Base-by-base conservation (phyloP, 2,329 filamentous ascomycete genomes). In the Bretziella fagacearum region DNA sequence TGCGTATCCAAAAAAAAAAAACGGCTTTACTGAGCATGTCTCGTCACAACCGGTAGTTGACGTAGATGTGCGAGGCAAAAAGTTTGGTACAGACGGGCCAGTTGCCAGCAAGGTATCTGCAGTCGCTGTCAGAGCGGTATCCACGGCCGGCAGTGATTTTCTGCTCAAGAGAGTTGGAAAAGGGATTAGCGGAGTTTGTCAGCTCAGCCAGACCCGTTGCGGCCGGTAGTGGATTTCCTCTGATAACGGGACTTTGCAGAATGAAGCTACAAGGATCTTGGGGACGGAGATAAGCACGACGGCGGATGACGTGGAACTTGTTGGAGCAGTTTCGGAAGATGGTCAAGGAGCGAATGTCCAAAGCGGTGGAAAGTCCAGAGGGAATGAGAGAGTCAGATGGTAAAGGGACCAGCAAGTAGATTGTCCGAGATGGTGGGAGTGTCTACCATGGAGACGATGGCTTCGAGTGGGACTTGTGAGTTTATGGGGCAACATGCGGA, bases 111-210 rank as follows among this genome's bases (percentile, higher is more conserved):
- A 43, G 65, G 44, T 74, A 65, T 53, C 54, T 73, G 27, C 62
- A 65, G 52, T 62, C 60, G 2, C 59, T 73, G 29, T 59, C 62
- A 1, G 63, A 59, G 6, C 62, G 66, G 4, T 66, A 65, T 49
- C 59, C 63, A 11, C 64, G 65, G 7, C 70, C 69, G 0, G 68
- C 70, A 0, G 58, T 58, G 6, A 63, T 77, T 0, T 78, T 79
- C 56, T 76, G 71, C 57, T 73, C 69, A 15, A 63, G 70, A 5
- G 71, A 77, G 54, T 63, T 79, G 18, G 74, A 78, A 56, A 60
- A 57, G n/a, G 71, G 68, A 2, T 60, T 79, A 11, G 56, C 63
- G 8, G 62, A 65, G 15, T 73, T 68, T 52, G 69, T 73, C 4
- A 59, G 63, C 25, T n/a, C n/a, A n/a, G n/a, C n/a, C n/a, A n/a